Evolutionary conservation across 805 yeast genomes (phyloP).

Genomic region (Brettanomyces custersianus): DNA sequence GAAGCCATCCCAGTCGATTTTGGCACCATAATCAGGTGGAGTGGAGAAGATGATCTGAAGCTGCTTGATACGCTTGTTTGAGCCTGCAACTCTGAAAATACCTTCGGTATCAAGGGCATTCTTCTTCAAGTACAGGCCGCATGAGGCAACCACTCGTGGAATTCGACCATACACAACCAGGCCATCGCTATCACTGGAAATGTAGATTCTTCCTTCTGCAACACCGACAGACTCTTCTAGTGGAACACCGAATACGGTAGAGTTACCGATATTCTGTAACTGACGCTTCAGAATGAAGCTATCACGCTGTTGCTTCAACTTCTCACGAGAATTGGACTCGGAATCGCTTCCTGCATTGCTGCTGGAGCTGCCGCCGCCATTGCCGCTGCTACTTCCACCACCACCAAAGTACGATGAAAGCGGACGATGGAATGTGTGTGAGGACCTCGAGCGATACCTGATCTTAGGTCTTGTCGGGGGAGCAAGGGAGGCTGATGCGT

Average conservation of each 20-base stretch:
- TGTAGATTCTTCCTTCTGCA: slow-evolving; percentile 71
- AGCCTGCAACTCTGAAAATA: slow-evolving; percentile 87
- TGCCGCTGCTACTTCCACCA: slow-evolving; percentile 14
- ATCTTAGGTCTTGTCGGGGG: slow-evolving; percentile 36
- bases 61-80: slow-evolving; percentile 78
- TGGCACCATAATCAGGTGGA: slow-evolving; percentile 86
- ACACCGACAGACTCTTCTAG: slow-evolving; percentile 58
- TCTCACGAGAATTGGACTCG: slow-evolving; percentile 5
- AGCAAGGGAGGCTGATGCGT: slow-evolving; percentile 21
- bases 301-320: slow-evolving; percentile 36
- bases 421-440: slow-evolving; percentile 34
- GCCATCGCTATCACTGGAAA: slow-evolving; percentile 53
- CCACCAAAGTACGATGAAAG: slow-evolving; percentile 22
- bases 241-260: slow-evolving; percentile 72
- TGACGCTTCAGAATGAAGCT: slow-evolving; percentile 35
- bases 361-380: slow-evolving; percentile 12
- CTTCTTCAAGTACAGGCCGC: slow-evolving; percentile 78
- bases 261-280: slow-evolving; percentile 35
- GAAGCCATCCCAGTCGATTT: slow-evolving; percentile 84
- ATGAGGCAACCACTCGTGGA: slow-evolving; percentile 91
- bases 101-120: slow-evolving; percentile 80
- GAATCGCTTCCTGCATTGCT: not conserved
- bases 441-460: slow-evolving; percentile 41
- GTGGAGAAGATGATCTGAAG: slow-evolving; percentile 75
- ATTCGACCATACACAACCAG: slow-evolving; percentile 77